A percentile compares a stretch with the other conserved stretches of the same genome.
phyloP scores from a whole-genome alignment of 2,329 filamentous ascomycete genomes.

The Cylindrodendrum hubeiense region DNA sequence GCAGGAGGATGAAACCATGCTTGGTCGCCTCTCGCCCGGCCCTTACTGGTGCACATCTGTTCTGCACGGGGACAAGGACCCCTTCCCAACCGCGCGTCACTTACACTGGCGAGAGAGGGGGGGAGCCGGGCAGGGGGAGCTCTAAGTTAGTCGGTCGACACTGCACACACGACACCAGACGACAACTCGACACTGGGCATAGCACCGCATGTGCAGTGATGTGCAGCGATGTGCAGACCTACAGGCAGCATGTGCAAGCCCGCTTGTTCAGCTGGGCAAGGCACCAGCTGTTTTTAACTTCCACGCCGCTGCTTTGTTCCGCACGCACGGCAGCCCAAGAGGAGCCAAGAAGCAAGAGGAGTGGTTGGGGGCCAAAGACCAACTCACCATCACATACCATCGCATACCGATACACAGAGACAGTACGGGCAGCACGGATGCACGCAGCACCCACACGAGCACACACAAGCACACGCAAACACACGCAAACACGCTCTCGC shows the following conservation, averaged over 20 bases:
- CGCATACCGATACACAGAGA: not conserved
- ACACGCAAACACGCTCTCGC: not conserved
- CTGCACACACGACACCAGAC: too few relatives aligned
- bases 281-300: not conserved
- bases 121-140: not conserved
- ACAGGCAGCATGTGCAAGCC: conserved; percentile 8
- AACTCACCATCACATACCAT: not conserved
- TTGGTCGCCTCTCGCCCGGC: not conserved
- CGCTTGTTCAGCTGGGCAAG: conserved; percentile 17
- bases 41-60: not conserved
- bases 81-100: conserved; percentile 1
- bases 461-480: not conserved
- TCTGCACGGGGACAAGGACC: not conserved
- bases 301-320: not conserved
- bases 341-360: not conserved
- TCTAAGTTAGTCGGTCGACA: too few relatives aligned
- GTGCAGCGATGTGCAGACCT: not conserved
- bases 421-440: not conserved
- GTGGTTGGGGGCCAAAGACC: not conserved
- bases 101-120: too few relatives aligned
- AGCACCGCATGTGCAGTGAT: conserved; percentile 2
- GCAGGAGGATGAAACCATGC: conserved; percentile 1
- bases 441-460: not conserved
- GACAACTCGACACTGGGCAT: too few relatives aligned
- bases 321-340: not conserved